Evolutionary conservation across 1,139 yeast species (phyloP).

Genomic region (Sugiyamaella neomexicana): DNA sequence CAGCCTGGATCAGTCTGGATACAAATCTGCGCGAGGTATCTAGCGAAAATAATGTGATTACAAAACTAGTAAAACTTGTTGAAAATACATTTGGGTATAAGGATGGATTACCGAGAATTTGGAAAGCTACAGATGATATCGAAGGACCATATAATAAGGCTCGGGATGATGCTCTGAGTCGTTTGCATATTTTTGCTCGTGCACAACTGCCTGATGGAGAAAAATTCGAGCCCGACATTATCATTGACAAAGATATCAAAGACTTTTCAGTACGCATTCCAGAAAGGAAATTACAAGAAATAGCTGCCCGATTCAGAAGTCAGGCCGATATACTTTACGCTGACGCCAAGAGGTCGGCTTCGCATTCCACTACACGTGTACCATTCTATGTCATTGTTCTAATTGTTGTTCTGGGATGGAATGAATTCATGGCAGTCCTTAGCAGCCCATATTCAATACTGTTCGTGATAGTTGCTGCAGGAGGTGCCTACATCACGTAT

Average conservation of each 20-base stretch:
- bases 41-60: conserved; percentile 39
- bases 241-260: conserved; percentile 43
- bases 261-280: conserved; percentile 52
- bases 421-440: conserved; percentile 85
- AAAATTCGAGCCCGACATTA: conserved; percentile 59
- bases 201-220: conserved; percentile 57
- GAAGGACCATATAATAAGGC: conserved; percentile 64
- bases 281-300: conserved; percentile 56
- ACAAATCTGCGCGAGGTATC: conserved; percentile 56
- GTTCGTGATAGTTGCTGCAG: conserved; percentile 55
- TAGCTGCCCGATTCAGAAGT: conserved; percentile 64
- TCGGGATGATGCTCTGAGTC: conserved; percentile 53
- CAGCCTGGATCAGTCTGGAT: conserved; percentile 67
- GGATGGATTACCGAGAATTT: conserved; percentile 77
- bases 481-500: conserved; percentile 67
- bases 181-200: conserved; percentile 59
- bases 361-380: conserved; percentile 57
- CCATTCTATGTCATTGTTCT: conserved; percentile 80
- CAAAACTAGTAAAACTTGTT: conserved; percentile 52
- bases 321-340: conserved; percentile 79
- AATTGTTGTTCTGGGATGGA: conserved; percentile 85
- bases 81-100: conserved; percentile 80
- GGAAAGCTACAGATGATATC: conserved; percentile 73
- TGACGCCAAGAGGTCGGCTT: conserved; percentile 59
- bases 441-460: conserved; percentile 75